Evolutionary conservation across 306 rosid genomes (phyloP).

Genomic region (Argentina anserina): DNA sequence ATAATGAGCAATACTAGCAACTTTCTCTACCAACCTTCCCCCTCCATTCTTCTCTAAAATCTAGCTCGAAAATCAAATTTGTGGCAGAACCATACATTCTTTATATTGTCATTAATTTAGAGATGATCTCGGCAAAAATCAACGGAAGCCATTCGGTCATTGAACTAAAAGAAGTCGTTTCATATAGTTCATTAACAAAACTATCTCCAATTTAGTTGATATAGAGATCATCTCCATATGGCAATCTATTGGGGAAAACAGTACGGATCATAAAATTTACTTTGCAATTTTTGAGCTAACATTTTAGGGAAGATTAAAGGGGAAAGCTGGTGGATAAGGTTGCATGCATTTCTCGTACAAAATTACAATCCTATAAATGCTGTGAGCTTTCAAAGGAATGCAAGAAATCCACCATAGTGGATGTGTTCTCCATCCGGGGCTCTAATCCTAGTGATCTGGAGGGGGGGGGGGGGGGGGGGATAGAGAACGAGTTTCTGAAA

Average conservation of each 20-base stretch:
- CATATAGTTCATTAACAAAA: neutral
- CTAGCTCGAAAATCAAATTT: neutral
- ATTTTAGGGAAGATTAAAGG: neutral
- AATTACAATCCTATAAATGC: neutral
- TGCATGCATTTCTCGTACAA: neutral
- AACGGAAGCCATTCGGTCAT: no score
- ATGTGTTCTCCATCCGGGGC: neutral
- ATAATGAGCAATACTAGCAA: neutral
- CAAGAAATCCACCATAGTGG: neutral
- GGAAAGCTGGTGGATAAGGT: neutral
- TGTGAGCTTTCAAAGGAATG: neutral
- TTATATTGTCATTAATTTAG: neutral
- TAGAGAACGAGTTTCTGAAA: neutral
- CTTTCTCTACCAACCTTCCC: neutral
- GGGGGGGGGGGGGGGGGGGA: no score
- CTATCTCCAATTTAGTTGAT: neutral
- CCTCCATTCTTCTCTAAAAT: neutral
- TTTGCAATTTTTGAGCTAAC: neutral
- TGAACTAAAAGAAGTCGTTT: no score
- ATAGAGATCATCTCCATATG: neutral
- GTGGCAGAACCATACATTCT: neutral
- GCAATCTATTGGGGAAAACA: neutral
- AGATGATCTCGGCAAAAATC: no score
- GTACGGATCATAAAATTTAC: neutral
- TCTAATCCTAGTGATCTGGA: neutral